A percentile compares a stretch with the other conserved stretches of the same genome.
These are phyloP conservation scores for Venturia effusa DNA, from an alignment of 2,329 filamentous ascomycete species.

Conservation along the genomic window DNA sequence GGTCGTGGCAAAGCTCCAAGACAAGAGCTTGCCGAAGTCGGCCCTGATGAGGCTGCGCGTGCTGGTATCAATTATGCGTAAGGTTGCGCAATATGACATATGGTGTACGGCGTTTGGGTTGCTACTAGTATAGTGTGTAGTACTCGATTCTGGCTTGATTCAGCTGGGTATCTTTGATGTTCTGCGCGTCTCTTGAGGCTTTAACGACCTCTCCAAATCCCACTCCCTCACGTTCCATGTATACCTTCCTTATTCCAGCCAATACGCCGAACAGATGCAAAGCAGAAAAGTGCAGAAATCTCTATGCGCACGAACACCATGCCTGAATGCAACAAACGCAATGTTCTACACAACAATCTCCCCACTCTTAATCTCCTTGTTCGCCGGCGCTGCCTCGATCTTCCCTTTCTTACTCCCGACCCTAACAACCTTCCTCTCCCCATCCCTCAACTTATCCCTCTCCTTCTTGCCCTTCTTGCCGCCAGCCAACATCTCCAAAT, in stretches of 20 bases:
- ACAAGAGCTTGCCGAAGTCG: constrained; percentile 43
- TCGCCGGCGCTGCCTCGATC: constrained; percentile 18
- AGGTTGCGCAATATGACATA: background rate
- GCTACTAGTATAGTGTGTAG: background rate
- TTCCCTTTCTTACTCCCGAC: constrained; percentile 2
- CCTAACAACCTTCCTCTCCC: constrained; percentile 2
- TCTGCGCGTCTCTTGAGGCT: background rate
- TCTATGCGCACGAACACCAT: background rate
- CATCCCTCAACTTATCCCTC: constrained; percentile 6
- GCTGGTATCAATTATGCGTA: constrained; percentile 29
- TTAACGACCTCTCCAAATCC: background rate
- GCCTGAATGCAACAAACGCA: background rate
- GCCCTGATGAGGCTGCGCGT: constrained; percentile 50
- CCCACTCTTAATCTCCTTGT: constrained; percentile 23
- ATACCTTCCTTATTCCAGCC: background rate
- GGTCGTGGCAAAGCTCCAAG: constrained; percentile 45
- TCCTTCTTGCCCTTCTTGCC: constrained; percentile 49
- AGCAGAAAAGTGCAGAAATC: background rate
- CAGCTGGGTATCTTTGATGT: background rate
- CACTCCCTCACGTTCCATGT: background rate
- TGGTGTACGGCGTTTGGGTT: background rate
- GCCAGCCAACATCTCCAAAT: constrained; percentile 56
- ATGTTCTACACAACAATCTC: background rate
- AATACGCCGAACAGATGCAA: background rate
- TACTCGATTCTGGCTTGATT: background rate